These are phyloP conservation scores for Xylaria sp. DNA, from an alignment of 2,329 filamentous ascomycete species.

Conservation along the genomic window DNA sequence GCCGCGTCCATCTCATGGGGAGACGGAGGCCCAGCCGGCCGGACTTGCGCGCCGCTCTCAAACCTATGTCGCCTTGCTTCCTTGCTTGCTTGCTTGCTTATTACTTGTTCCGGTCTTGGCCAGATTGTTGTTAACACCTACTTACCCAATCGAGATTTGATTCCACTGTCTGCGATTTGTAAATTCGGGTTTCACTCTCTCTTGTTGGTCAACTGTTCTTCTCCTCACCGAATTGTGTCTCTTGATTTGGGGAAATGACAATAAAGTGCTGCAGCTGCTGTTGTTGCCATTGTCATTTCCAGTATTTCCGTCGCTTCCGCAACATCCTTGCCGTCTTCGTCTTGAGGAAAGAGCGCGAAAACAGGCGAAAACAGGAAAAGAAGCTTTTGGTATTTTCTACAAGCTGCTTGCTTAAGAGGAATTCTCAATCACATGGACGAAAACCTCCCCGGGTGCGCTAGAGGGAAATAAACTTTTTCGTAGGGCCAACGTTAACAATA, in stretches of 20 bases:
- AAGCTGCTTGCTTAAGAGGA: not conserved
- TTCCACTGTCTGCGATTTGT: not conserved
- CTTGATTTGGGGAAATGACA: constrained; percentile 12
- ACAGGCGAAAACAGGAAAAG: not conserved
- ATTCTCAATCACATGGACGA: constrained; percentile 11
- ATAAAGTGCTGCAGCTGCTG: not conserved
- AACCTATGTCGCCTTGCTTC: constrained; percentile 32
- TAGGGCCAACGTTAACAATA: constrained; percentile 23
- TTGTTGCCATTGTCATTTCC: not conserved
- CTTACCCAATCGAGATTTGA: not conserved
- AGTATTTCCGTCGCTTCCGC: constrained; percentile 14
- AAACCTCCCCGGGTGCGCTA: constrained; percentile 13
- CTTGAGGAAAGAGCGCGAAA: constrained; percentile 6
- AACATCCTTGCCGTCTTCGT: not conserved
- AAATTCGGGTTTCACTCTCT: not conserved
- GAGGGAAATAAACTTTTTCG: constrained; percentile 25
- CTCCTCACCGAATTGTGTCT: constrained; percentile 5
- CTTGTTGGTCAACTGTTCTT: constrained; percentile 1
- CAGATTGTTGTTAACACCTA: not conserved
- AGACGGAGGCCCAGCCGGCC: constrained; percentile 11
- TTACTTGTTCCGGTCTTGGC: constrained; percentile 4
- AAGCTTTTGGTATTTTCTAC: constrained; percentile 1
- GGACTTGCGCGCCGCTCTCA: constrained; percentile 9
- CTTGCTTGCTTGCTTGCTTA: constrained; percentile 19
- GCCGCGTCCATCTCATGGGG: not conserved